Evolutionary conservation across 1,284 basidiomycete species (phyloP).

Genomic region (Sanghuangporus baumii): DNA sequence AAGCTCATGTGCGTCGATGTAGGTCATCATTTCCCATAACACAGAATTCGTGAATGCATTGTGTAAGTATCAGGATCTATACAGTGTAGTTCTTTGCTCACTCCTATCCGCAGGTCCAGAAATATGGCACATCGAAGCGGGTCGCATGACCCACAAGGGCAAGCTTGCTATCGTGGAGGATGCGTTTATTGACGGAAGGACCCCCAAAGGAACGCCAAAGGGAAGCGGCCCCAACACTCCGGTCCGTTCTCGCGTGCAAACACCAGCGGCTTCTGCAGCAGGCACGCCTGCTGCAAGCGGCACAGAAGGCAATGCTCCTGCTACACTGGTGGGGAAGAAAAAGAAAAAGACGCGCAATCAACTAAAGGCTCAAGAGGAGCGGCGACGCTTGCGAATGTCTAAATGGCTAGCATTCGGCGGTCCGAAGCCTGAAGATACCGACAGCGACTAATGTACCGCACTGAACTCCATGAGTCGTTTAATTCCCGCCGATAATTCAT

Average conservation of each 20-base stretch:
- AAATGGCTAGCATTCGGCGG: constrained; percentile 82
- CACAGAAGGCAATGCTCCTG: constrained; percentile 47
- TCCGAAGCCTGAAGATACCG: constrained; percentile 75
- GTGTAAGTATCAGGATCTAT: constrained; percentile 44
- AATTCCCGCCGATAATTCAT: background rate
- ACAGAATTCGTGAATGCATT: constrained; percentile 85
- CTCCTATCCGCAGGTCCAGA: constrained; percentile 52
- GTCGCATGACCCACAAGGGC: constrained; percentile 82
- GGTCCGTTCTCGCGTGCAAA: constrained; percentile 54
- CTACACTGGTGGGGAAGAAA: constrained; percentile 48
- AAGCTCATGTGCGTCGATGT: constrained; percentile 14
- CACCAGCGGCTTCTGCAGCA: constrained; percentile 54
- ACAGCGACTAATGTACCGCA: constrained; percentile 41
- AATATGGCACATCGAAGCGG: constrained; percentile 78
- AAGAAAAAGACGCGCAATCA: constrained; percentile 97
- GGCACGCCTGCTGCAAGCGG: constrained; percentile 72
- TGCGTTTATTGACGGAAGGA: constrained; percentile 52
- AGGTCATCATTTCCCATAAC: constrained; percentile 97
- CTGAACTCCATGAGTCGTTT: background rate
- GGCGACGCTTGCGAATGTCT: constrained; percentile 73
- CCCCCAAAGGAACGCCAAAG: constrained; percentile 37
- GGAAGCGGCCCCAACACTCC: constrained; percentile 71
- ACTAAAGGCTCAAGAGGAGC: constrained; percentile 81
- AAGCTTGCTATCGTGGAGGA: constrained; percentile 85
- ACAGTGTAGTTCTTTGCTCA: constrained; percentile 14